Percentiles rank a stretch among this genome's conserved stretches.
phyloP scores from a whole-genome alignment of 2,329 filamentous ascomycete species.

The Herpotrichia juniperi region DNA sequence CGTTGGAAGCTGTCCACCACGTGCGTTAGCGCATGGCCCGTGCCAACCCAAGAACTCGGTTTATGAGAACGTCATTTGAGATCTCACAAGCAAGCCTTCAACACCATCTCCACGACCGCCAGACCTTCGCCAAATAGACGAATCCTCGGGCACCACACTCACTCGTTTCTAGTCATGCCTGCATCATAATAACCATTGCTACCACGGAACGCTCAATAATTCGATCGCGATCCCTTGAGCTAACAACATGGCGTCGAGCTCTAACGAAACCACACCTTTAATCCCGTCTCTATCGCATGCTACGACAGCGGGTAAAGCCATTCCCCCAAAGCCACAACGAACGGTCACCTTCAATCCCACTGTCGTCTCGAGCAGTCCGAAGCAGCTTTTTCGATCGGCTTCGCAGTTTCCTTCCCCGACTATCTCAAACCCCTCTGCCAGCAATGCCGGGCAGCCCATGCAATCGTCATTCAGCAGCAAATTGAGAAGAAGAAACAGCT shows the following conservation, averaged over 20 bases:
- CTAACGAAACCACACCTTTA: slow-evolving; percentile 45
- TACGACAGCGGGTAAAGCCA: slow-evolving; percentile 21
- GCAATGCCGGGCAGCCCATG: slow-evolving; percentile 48
- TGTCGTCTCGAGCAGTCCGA: slow-evolving; percentile 54
- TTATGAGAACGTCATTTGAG: slow-evolving; percentile 16
- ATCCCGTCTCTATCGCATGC: slow-evolving; percentile 42
- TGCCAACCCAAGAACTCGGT: slow-evolving; percentile 5
- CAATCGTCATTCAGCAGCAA: slow-evolving; percentile 86
- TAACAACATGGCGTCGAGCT: slow-evolving; percentile 40
- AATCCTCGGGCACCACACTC: not conserved
- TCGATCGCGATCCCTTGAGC: not conserved
- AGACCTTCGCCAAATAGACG: slow-evolving; percentile 3
- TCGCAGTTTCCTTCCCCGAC: slow-evolving; percentile 35
- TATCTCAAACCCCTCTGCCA: slow-evolving; percentile 34
- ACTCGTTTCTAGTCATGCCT: slow-evolving; percentile 5
- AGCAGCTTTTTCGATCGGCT: slow-evolving; percentile 41
- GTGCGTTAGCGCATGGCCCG: slow-evolving; percentile 10
- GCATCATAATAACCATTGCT: slow-evolving; percentile 1
- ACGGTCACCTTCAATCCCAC: slow-evolving; percentile 79
- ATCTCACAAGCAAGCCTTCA: slow-evolving; percentile 5
- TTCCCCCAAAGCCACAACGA: slow-evolving; percentile 54
- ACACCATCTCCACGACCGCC: not conserved
- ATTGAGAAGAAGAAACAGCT: slow-evolving; percentile 83
- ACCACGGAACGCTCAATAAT: not conserved
- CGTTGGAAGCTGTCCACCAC: slow-evolving; percentile 9